Evolutionary conservation across 345 rosid genomes (phyloP), one percentile per base, ranked within the genome.

Genomic region (Luvunga scandens): DNA sequence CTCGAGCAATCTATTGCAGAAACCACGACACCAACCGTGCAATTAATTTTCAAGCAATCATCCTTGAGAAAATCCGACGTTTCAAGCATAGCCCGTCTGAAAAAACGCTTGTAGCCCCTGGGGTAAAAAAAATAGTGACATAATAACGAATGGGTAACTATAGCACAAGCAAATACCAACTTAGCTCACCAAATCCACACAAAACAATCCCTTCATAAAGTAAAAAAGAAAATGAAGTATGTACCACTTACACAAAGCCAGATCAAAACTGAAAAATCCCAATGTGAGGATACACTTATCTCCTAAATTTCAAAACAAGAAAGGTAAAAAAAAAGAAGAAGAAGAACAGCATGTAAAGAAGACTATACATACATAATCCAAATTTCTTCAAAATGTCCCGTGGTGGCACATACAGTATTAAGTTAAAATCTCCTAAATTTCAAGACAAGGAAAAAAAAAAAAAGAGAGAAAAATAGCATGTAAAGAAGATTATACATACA

Each of bases 31-130:
- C 99, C 99, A 33, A 92, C 98, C 0, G 98, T 93, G 83, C 99
- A 95, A 72, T 91, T 89, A 50, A 95, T 91, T 81, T 87, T 93
- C 85, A 93, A 76, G 85, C 98, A 95, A 81, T 95, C 98, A 79
- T 95, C 93, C 83, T 93, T 92, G 0, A 95, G 92, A 74, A 89
- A 92, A 78, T 95, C 97, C 1, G 98, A 95, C 7, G 93, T 61
- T 84, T 95, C 98, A 36, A 93, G 86, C 90, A 90, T 74, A 25
- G 88, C 82, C 81, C 98, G 86, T 81, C 95, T 85, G 67, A 90
- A 92, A 73, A 95, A 95, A 2, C 98, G 97, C 87, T 95, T 95
- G 86, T 95, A 93, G 6, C 98, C 98, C 99, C 99, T 93, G 78
- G 57, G 56, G 42, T 31, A n/a, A 76, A 50, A 61, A 9, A 61